Conservation (phyloP, 805 yeast genomes). For the Zygotorulaspora danielsina region DNA sequence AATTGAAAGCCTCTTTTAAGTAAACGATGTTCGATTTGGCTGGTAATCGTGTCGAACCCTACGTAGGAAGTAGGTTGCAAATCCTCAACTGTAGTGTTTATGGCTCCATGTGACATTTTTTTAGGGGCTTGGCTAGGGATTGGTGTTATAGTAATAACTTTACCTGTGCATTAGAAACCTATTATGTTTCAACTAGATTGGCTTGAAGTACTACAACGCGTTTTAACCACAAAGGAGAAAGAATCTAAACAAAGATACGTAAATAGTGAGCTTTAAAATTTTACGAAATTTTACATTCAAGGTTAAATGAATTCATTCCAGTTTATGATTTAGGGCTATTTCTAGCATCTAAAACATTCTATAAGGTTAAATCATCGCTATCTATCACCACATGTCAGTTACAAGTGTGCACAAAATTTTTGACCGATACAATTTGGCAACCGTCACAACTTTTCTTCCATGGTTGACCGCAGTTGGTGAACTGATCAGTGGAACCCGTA, state of each 20-base stretch:
- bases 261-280: neutral
- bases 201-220: too few species aligned
- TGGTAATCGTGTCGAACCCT: slow-evolving; percentile 94
- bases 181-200: too few species aligned
- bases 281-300: neutral
- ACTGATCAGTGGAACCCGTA: slow-evolving; percentile 3
- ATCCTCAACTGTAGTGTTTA: slow-evolving; percentile 6
- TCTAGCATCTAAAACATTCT: too few species aligned
- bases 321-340: too few species aligned
- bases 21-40: slow-evolving; percentile 88
- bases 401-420: neutral
- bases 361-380: too few species aligned
- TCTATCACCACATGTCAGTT: too few species aligned
- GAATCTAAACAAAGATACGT: neutral
- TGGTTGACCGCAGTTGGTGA: slow-evolving; percentile 6
- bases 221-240: slow-evolving; percentile 7
- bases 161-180: too few species aligned
- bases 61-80: slow-evolving; percentile 70
- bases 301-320: neutral
- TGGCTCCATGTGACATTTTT: slow-evolving; percentile 10
- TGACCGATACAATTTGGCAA: neutral
- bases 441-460: slow-evolving; percentile 4
- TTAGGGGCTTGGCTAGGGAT: neutral
- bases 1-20: slow-evolving; percentile 91
- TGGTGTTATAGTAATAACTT: too few species aligned